Conservation (phyloP, 768 basidiomycete species). For the Lactifluus rugatus region DNA sequence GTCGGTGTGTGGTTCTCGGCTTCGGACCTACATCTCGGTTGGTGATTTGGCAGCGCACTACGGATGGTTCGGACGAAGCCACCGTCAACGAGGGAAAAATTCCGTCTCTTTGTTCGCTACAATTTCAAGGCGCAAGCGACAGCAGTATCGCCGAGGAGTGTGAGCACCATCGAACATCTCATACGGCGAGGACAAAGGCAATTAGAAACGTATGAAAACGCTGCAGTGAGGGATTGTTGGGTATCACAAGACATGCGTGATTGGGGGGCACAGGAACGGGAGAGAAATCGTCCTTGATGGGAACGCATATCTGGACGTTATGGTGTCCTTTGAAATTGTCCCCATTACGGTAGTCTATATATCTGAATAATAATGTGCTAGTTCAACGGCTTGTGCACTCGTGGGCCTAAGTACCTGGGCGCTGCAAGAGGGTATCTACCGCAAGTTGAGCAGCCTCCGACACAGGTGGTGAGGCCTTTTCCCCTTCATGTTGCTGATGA, state of each 20-base stretch:
- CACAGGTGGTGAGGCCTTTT: neutral
- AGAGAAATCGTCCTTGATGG: neutral
- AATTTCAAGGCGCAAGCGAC: constrained; percentile 57
- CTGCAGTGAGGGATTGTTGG: constrained; percentile 62
- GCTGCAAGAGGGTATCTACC: neutral
- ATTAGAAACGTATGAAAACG: constrained; percentile 58
- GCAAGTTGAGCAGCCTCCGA: constrained; percentile 1
- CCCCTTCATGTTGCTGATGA: neutral
- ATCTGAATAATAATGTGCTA: neutral
- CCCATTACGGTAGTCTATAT: neutral
- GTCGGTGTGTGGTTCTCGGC: constrained; percentile 34
- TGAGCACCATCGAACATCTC: constrained; percentile 65
- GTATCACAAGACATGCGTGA: constrained; percentile 60
- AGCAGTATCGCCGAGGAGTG: constrained; percentile 51
- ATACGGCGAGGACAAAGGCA: constrained; percentile 60
- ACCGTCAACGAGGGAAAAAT: constrained; percentile 45
- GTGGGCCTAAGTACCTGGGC: neutral
- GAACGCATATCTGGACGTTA: neutral
- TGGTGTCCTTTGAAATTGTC: neutral
- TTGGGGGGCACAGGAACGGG: constrained; percentile 40
- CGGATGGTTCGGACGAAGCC: constrained; percentile 70
- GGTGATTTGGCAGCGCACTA: constrained; percentile 44
- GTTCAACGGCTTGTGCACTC: neutral
- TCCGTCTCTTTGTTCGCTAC: constrained; percentile 58
- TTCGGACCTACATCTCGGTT: neutral